Evolutionary conservation across 768 basidiomycete genomes (phyloP), one percentile per base, ranked within the genome.

Genomic region (Kwoniella sp.): DNA sequence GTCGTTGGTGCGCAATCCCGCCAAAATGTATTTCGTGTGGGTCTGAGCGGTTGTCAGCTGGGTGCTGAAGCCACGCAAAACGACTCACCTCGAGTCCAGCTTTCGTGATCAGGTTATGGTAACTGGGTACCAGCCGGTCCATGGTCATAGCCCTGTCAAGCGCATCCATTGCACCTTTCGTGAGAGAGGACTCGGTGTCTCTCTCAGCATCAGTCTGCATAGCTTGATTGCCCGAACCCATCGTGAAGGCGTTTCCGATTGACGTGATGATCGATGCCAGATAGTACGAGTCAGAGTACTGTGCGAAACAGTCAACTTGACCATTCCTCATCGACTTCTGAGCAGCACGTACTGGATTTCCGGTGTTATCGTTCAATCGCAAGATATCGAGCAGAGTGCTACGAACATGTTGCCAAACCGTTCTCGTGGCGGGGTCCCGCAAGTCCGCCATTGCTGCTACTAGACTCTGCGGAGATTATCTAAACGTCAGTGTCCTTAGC

Each of bases 291-390:
- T 96, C 95, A 38, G 89, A 87, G 68, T 84, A 92, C 90, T 93
- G 60, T 8, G 14, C 22, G 17, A 9, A 5, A 14, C 10, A 3
- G 26, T 52, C 42, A 45, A 25, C 34, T 14, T 15, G 8, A 8
- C 8, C 11, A 32, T 44, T 11, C 14, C 5, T 4, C 6, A 7
- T n/a, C n/a, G 20, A 22, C 25, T 17, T n/a, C 3, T 15, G 15
- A 27, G 31, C 7, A 28, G 11, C 3, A 75, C 88, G 67, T 59
- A 93, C 91, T 34, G 82, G 79, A 70, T 93, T 95, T 17, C 83
- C 81, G 3, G 90, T 89, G 71, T 96, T 98, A 73, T 96, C 93
- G 69, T 96, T 96, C 71, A 89, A 89, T 10, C 85, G 83, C n/a
- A 98, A 78, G 58, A 92, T 86, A 69, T 95, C 91, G 56, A 93